Conservation (phyloP, 805 yeast genomes). For the Wickerhamiella kurtzmanii region DNA sequence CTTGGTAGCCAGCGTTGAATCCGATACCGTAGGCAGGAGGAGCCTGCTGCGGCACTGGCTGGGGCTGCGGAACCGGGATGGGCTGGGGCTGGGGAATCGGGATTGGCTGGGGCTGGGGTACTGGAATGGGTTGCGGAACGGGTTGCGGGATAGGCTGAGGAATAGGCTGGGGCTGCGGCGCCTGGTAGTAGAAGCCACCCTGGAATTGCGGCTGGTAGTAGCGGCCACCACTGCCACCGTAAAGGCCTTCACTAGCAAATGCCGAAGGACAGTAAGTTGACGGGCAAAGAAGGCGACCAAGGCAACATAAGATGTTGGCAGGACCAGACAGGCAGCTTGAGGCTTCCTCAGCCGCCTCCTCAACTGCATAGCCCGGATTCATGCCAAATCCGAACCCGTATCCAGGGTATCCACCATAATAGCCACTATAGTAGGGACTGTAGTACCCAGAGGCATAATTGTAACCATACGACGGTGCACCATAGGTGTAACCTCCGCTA, state of each 20-base stretch:
- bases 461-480: background rate
- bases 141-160: no score
- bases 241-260: background rate
- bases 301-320: background rate
- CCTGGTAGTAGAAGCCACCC: background rate
- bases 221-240: background rate
- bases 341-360: background rate
- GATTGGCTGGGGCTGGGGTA: background rate
- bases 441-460: background rate
- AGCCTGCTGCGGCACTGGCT: background rate
- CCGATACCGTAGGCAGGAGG: background rate
- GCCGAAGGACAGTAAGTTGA: conserved; percentile 1
- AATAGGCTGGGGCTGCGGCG: no score
- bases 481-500: background rate
- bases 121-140: background rate
- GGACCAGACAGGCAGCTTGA: background rate
- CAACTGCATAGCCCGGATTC: background rate
- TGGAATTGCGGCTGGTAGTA: background rate
- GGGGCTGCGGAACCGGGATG: background rate
- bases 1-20: background rate
- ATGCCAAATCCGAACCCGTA: background rate
- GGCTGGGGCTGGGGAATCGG: background rate
- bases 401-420: background rate
- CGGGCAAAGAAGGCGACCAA: conserved; percentile 1
- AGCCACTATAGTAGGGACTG: background rate